phyloP scores from a whole-genome alignment of 1,139 yeast species.

The Pichia kudriavzevii region DNA sequence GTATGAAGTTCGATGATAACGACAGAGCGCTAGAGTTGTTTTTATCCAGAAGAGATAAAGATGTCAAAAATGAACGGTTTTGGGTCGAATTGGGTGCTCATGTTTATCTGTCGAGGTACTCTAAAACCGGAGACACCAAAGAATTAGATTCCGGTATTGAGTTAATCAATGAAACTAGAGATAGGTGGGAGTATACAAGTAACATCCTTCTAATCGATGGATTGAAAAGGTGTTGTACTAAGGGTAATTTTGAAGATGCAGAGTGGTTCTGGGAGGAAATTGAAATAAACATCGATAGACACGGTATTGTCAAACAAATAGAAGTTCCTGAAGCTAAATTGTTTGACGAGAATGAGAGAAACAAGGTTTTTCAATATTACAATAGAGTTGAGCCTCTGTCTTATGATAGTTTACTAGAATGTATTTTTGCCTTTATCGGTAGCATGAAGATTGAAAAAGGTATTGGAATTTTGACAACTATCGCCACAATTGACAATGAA shows the following conservation, averaged over 20 bases:
- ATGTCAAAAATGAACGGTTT: slow-evolving; percentile 26
- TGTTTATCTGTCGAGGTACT: slow-evolving; percentile 17
- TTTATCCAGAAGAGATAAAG: slow-evolving; percentile 23
- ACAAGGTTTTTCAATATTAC: slow-evolving; percentile 22
- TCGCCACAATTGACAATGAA: slow-evolving; percentile 18
- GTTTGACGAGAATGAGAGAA: slow-evolving; percentile 14
- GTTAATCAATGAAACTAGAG: slow-evolving; percentile 17
- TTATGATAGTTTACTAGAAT: slow-evolving; percentile 18
- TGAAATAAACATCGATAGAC: slow-evolving; percentile 19
- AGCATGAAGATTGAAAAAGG: slow-evolving; percentile 16
- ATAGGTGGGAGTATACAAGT: slow-evolving; percentile 20
- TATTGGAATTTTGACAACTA: slow-evolving; percentile 17
- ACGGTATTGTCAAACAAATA: slow-evolving; percentile 19
- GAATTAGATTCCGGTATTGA: slow-evolving; percentile 19
- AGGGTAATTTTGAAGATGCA: slow-evolving; percentile 17
- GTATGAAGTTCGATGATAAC: slow-evolving; percentile 17
- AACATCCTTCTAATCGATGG: slow-evolving; percentile 19
- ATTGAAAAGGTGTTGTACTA: slow-evolving; percentile 16
- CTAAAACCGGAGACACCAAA: background rate
- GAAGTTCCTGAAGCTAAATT: slow-evolving; percentile 19
- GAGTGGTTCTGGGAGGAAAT: slow-evolving; percentile 24
- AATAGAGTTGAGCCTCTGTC: slow-evolving; percentile 25
- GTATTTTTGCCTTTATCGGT: slow-evolving; percentile 18
- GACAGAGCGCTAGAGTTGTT: slow-evolving; percentile 23
- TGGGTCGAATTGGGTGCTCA: slow-evolving; percentile 28